Conservation (phyloP, 805 yeast genomes). For the Yarrowia bubula region DNA sequence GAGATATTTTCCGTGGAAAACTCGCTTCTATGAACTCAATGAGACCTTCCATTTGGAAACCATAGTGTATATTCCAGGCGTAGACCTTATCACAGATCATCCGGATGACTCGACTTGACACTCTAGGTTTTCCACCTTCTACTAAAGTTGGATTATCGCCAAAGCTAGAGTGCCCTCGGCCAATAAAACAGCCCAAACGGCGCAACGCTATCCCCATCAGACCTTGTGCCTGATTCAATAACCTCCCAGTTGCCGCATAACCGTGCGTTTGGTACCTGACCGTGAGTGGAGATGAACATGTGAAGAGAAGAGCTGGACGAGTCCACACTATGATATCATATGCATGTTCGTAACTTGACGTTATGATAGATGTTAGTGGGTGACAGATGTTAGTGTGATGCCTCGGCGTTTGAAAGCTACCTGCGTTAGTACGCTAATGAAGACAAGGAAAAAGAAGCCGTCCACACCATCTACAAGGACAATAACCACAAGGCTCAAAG, state of each 20-base stretch:
- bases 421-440: too few relatives aligned
- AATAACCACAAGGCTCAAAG: not conserved
- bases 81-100: conserved; percentile 3
- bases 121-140: not conserved
- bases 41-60: not conserved
- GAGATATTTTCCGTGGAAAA: not conserved
- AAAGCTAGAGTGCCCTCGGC: not conserved
- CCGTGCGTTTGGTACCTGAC: conserved; percentile 22
- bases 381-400: too few relatives aligned
- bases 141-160: not conserved
- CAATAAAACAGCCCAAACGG: not conserved
- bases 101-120: not conserved
- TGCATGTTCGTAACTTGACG: too few relatives aligned
- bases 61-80: not conserved
- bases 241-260: conserved; percentile 2
- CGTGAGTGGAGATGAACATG: too few relatives aligned
- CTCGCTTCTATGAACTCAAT: not conserved
- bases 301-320: too few relatives aligned
- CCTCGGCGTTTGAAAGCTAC: too few relatives aligned
- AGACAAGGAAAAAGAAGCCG: not conserved
- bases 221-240: not conserved
- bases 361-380: too few relatives aligned
- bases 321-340: too few relatives aligned
- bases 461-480: not conserved
- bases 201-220: conserved; percentile 6